Percentiles rank a stretch among this genome's conserved stretches.
Conservation (phyloP, 2,329 filamentous ascomycete genomes). For the Colletotrichum musicola region DNA sequence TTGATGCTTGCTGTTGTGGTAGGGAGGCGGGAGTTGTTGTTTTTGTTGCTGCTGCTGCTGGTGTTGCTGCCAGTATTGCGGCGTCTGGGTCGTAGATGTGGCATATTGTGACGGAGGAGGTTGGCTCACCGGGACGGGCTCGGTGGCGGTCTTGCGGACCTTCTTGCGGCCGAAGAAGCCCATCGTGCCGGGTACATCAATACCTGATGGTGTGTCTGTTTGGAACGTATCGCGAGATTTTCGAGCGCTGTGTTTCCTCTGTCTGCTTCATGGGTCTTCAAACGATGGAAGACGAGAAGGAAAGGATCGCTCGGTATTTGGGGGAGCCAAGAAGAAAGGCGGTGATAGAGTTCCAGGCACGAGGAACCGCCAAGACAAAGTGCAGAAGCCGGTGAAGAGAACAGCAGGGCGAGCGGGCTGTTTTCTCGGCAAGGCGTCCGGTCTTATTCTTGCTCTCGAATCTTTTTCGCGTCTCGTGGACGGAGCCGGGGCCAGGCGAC, state of each 20-base stretch:
- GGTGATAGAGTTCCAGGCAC: constrained; percentile 3
- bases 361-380: constrained; percentile 14
- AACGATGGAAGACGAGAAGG: neutral
- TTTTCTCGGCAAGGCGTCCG: neutral
- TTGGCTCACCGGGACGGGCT: constrained; percentile 35
- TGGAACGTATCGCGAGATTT: neutral
- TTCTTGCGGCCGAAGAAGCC: constrained; percentile 47
- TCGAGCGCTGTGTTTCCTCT: neutral
- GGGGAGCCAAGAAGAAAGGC: neutral
- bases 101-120: constrained; percentile 22
- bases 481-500: neutral
- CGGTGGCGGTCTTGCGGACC: constrained; percentile 40
- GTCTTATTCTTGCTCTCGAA: neutral
- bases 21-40: constrained; percentile 11
- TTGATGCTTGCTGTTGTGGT: constrained; percentile 20
- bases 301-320: neutral
- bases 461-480: neutral
- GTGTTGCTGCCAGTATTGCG: constrained; percentile 28
- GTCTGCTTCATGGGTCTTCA: neutral
- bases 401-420: neutral
- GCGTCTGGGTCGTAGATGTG: constrained; percentile 23
- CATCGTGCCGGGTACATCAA: constrained; percentile 41
- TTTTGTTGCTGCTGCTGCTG: constrained; percentile 14
- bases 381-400: neutral
- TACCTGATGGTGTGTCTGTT: neutral